Conservation (phyloP, 2,329 filamentous ascomycete species). For the Sclerotinia nivalis region DNA sequence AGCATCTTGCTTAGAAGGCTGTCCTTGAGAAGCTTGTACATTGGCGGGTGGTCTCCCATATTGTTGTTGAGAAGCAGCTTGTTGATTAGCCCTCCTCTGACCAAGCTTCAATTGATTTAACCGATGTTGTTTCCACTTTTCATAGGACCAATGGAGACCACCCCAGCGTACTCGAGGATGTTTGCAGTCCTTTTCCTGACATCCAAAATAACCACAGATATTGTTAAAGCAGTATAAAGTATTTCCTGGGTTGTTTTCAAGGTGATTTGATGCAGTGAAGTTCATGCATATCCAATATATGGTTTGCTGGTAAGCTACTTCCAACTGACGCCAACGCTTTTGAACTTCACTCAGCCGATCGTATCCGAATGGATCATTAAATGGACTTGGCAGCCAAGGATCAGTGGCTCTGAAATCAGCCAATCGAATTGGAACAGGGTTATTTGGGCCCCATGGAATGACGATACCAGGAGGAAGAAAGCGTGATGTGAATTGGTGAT, state of each 20-base stretch:
- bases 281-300: not conserved
- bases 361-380: not conserved
- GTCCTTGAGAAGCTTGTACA: too few species aligned
- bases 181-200: not conserved
- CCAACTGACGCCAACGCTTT: not conserved
- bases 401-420: not conserved
- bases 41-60: too few species aligned
- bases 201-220: slow-evolving; percentile 5
- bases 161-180: not conserved
- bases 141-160: not conserved
- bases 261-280: not conserved
- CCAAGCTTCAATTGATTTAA: not conserved
- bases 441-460: not conserved
- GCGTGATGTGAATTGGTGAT: not conserved
- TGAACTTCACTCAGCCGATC: not conserved
- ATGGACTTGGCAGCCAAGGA: not conserved
- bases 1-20: too few species aligned
- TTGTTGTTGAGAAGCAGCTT: not conserved
- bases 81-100: too few species aligned
- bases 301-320: not conserved
- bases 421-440: not conserved
- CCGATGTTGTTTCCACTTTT: not conserved
- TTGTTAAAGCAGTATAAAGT: not conserved
- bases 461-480: not conserved
- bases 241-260: not conserved